These are phyloP conservation scores for Arachnopeziza araneosa DNA, from an alignment of 2,329 filamentous ascomycete genomes.

Conservation along the genomic window DNA sequence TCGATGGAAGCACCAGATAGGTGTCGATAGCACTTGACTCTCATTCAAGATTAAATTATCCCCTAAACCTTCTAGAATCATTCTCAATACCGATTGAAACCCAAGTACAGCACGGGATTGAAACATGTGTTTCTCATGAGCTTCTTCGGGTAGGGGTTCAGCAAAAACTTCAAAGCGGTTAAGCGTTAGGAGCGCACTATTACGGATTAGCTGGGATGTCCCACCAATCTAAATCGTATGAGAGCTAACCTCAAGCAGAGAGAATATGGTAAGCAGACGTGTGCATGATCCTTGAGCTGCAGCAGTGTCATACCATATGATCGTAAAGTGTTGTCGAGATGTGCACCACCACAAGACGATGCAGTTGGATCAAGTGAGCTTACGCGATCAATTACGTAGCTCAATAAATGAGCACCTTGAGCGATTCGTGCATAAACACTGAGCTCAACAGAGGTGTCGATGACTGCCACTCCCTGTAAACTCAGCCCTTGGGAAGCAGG, in stretches of 20 bases:
- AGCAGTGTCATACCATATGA: constrained; percentile 4
- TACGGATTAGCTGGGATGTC: background rate
- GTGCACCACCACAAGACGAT: constrained; percentile 1
- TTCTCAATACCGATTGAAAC: background rate
- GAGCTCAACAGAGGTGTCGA: background rate
- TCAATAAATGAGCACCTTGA: constrained; percentile 2
- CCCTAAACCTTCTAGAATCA: background rate
- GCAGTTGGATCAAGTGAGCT: background rate
- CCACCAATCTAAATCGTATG: background rate
- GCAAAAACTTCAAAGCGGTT: background rate
- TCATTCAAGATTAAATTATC: background rate
- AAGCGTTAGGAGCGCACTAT: background rate
- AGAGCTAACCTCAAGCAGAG: constrained; percentile 1
- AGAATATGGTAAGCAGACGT: constrained; percentile 2
- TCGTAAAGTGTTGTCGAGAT: background rate
- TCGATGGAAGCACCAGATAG: background rate
- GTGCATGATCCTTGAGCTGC: background rate
- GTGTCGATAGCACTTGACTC: background rate
- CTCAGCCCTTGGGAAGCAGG: background rate
- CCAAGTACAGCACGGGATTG: background rate
- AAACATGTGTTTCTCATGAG: background rate
- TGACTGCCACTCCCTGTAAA: background rate
- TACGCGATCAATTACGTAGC: constrained; percentile 4
- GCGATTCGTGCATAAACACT: constrained; percentile 3
- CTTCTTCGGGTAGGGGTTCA: background rate